Conservation (phyloP, 2,329 filamentous ascomycete genomes). For the Rutstroemia sp. region DNA sequence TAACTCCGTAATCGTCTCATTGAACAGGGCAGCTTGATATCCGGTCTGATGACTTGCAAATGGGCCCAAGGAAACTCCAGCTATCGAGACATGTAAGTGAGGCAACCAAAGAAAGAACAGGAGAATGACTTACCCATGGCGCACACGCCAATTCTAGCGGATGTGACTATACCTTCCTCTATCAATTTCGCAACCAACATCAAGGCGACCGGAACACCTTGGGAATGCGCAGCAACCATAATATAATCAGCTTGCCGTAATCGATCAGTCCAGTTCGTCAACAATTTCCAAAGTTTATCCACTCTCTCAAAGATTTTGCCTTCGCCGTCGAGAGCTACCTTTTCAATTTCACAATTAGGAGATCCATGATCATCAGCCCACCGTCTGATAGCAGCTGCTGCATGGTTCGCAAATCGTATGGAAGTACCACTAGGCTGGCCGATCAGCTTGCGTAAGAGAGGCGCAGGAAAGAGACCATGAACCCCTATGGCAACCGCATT, state of each 20-base stretch:
- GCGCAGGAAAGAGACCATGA: conserved; percentile 87
- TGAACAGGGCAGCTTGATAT: conserved; percentile 50
- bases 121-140: conserved; percentile 48
- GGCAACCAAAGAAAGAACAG: not conserved
- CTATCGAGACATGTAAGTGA: conserved; percentile 40
- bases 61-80: conserved; percentile 87
- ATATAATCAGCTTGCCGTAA: conserved; percentile 84
- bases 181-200: conserved; percentile 93
- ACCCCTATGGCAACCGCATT: conserved; percentile 90
- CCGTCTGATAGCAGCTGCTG: conserved; percentile 71
- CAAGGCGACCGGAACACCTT: conserved; percentile 87
- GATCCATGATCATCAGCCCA: conserved; percentile 74
- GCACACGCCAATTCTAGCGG: conserved; percentile 75
- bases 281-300: conserved; percentile 85
- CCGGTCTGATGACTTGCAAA: conserved; percentile 46
- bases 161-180: conserved; percentile 74
- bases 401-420: conserved; percentile 82
- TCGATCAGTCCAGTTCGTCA: conserved; percentile 91
- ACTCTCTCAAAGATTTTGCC: conserved; percentile 86
- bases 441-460: conserved; percentile 79
- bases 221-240: conserved; percentile 87
- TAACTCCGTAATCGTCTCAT: conserved; percentile 84
- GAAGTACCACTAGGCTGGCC: conserved; percentile 95
- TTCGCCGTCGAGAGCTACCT: conserved; percentile 89
- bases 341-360: conserved; percentile 75